These are phyloP conservation scores for Ogataea pignaliae DNA, from an alignment of 805 yeast species.

Conservation along the genomic window DNA sequence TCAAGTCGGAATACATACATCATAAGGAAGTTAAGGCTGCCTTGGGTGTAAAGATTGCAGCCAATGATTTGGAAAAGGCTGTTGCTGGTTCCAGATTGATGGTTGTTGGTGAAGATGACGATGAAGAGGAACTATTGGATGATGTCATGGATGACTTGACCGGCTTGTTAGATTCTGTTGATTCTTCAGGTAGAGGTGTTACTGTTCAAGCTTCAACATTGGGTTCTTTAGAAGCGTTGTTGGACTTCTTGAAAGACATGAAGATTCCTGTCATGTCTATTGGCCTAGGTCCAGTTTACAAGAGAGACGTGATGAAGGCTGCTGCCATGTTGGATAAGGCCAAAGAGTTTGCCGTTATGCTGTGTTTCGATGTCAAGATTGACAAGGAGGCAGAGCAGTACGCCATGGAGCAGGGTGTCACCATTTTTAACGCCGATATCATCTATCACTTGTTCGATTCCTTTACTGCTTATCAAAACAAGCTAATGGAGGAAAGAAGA, in stretches of 20 bases:
- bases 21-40: conserved; percentile 99
- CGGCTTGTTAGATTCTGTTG: conserved; percentile 90
- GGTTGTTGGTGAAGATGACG: conserved; percentile 95
- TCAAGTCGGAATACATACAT: conserved; percentile 94
- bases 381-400: conserved; percentile 99
- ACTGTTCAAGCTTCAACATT: conserved; percentile 97
- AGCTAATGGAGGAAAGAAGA: conserved; percentile 85
- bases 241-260: conserved; percentile 96
- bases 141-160: conserved; percentile 98
- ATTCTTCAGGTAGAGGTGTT: conserved; percentile 93
- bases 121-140: conserved; percentile 95
- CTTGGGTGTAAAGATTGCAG: conserved; percentile 97
- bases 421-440: conserved; percentile 91
- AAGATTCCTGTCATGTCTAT: conserved; percentile 99
- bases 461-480: conserved; percentile 86
- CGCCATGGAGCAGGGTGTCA: conserved; percentile 89
- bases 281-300: conserved; percentile 96
- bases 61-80: conserved; percentile 95
- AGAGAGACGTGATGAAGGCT: conserved; percentile 98
- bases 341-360: conserved; percentile 93
- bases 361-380: conserved; percentile 94
- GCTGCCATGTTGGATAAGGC: conserved; percentile 96
- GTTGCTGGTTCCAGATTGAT: conserved; percentile 97
- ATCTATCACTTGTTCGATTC: conserved; percentile 95
- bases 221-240: conserved; percentile 95